Base-by-base conservation (phyloP, 768 basidiomycete genomes). In the Mycena leptocephala region DNA sequence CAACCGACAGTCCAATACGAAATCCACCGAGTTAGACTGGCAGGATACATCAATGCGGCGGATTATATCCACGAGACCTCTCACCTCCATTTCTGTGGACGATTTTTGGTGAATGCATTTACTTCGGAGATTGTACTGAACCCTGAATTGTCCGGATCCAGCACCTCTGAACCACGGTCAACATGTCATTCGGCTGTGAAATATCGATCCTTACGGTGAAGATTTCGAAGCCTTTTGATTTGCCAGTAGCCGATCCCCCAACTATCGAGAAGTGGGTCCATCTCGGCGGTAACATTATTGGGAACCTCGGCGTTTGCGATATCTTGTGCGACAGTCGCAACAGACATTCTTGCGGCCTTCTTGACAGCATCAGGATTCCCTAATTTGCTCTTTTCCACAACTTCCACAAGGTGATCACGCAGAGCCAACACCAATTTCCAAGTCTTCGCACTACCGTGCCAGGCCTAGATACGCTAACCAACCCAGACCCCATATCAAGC, bases 121-220 rank as follows among this genome's bases (percentile, higher is more conserved):
- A 64, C 41, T 43, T 64, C 62, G 41, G 62, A 39, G 11, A 64
- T 64, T 43, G 62, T 64, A 22, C n/a, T 64, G 28, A 64, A 64
- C 9, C 62, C 62, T 13, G 62, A 64, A 0, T 35, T 11, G 20
- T 64, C 62, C n/a, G 62, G 62, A 43, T 64, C 62, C 24, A 64
- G 24, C 10, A 30, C 37, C 18, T 39, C 62, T 64, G 32, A 22
- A 22, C 18, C 14, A 61, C 22, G 32, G 30, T 61, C 4, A 41
- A 8, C 22, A 41, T n/a, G n/a, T n/a, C 9, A 64, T 64, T 39
- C 2, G 37, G 26, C 6, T 24, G 37, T 22, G 32, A 24, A 41
- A 43, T 37, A 32, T 13, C 20, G 35, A 43, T 32, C 10, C 62
- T 10, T 41, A 64, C 62, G 37, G 20, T 64, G 10, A 24, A 64